Evolutionary conservation across 192 early-diverging fungal species (phyloP).

Genomic region (Funneliformis geosporum): DNA sequence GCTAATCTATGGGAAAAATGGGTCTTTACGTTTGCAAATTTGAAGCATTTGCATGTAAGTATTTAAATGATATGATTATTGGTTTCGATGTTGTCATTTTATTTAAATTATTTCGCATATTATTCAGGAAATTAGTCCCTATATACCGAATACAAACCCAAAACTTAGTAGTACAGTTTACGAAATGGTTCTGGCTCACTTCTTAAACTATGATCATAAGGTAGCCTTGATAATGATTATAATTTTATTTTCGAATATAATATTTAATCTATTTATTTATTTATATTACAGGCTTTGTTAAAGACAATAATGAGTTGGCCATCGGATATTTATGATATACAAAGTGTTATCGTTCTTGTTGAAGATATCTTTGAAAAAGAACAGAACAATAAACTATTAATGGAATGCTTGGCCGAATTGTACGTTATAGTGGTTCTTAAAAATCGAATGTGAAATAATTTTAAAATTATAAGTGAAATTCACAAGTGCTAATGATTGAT

Average conservation of each 20-base stretch:
- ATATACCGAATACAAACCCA: constrained; percentile 77
- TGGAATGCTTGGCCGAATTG: constrained; percentile 75
- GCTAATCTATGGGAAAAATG: constrained; percentile 85
- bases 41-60: constrained; percentile 65
- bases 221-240: constrained; percentile 39
- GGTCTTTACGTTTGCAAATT: constrained; percentile 87
- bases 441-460: not conserved
- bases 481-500: not conserved
- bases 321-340: constrained; percentile 69
- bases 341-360: constrained; percentile 73
- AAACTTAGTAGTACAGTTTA: constrained; percentile 79
- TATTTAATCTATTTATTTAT: not conserved
- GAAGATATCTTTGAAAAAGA: constrained; percentile 67
- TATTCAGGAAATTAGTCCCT: constrained; percentile 62
- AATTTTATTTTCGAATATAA: not conserved
- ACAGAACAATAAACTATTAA: constrained; percentile 57
- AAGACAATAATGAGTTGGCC: constrained; percentile 81
- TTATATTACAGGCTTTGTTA: constrained; percentile 42
- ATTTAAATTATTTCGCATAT: not conserved
- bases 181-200: constrained; percentile 80
- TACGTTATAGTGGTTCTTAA: constrained; percentile 45
- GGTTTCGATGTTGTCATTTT: not conserved
- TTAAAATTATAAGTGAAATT: constrained; percentile 1
- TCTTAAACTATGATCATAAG: constrained; percentile 66
- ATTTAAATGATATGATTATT: not conserved